Evolutionary conservation across 2,329 filamentous ascomycete genomes (phyloP).

Genomic region (Botryotinia globosa): DNA sequence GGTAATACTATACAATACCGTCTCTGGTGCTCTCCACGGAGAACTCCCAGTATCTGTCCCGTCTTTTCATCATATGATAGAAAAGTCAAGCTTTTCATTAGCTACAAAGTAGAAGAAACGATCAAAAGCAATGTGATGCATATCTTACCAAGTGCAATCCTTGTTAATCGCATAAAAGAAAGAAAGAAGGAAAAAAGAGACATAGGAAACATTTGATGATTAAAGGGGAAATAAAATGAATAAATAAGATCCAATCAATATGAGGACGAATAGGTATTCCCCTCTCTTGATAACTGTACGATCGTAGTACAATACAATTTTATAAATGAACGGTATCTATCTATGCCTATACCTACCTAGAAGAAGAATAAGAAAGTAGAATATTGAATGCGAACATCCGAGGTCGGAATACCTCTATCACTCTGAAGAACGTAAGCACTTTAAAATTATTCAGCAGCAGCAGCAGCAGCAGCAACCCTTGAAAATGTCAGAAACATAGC

Average conservation of each 20-base stretch:
- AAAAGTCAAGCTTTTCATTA: constrained; percentile 8
- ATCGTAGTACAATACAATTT: not conserved
- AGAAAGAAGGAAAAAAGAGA: not conserved
- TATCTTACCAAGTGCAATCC: not conserved
- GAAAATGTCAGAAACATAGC: not conserved
- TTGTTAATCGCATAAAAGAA: not conserved
- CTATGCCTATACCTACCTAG: not conserved
- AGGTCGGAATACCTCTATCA: not conserved
- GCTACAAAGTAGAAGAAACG: not conserved
- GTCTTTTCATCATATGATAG: constrained; percentile 12
- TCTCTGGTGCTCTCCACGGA: not conserved
- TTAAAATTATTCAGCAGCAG: constrained; percentile 1
- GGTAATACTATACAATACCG: not conserved
- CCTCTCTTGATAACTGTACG: not conserved
- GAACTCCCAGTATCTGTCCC: not conserved
- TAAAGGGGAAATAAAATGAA: not conserved
- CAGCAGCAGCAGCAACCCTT: not conserved
- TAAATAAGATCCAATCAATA: too few species aligned
- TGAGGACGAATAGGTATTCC: not conserved
- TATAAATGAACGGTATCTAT: not conserved
- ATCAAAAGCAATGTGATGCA: constrained; percentile 13
- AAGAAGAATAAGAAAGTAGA: not conserved
- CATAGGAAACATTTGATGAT: not conserved
- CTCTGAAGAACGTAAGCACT: constrained; percentile 13
- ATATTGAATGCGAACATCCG: not conserved